Base-by-base conservation (phyloP, 257 asterid species). In the Haberlea rhodopensis region DNA sequence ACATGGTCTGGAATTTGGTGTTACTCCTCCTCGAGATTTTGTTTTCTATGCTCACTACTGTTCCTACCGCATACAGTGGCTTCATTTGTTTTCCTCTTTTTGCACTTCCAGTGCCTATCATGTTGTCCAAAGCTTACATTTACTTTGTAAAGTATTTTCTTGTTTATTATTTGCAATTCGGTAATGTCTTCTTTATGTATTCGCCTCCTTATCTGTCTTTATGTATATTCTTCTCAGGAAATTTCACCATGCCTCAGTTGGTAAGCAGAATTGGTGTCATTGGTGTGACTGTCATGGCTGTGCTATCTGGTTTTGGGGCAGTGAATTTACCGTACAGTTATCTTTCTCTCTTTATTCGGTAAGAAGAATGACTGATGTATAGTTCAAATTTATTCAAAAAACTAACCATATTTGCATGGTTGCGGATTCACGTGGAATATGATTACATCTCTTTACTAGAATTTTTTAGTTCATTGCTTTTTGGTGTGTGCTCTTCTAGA, bases 261-360 rank as follows among this genome's bases (percentile, higher is more conserved):
- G 96, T 94, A 68, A 94, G 99, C 81, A 81, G 99, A 78, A 90
- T 94, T 71, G 99, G 99, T 73, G 99, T 94, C 24, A 85, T 94
- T 77, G 97, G 99, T 23, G 99, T 94, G 81, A 87, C 99, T 71
- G 81, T 94, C 68, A 90, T 90, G 96, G 96, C 99, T 24, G 84
- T 94, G 48, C 83, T 94, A 65, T 89, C 99, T 66, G 99, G 97
- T 58, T 94, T 94, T 80, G 99, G 99, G 75, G 99, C 97, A 55
- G 99, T 94, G 65, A 94, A 94, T 81, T 80, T 94, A 81, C 99
- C 99, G 11, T 94, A 89, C 72, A 89, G 97, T 75, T 94, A 94
- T 73, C 81, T 94, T 23, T 94, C 99, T 68, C 96, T 94, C 56
- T 94, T 94, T 82, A 94, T 94, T 56, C 81, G 99, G 99, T 87